Percentiles rank a stretch among this genome's conserved stretches.
Conservation (phyloP, 2,329 filamentous ascomycete species). For the Hypomyces rosellus region DNA sequence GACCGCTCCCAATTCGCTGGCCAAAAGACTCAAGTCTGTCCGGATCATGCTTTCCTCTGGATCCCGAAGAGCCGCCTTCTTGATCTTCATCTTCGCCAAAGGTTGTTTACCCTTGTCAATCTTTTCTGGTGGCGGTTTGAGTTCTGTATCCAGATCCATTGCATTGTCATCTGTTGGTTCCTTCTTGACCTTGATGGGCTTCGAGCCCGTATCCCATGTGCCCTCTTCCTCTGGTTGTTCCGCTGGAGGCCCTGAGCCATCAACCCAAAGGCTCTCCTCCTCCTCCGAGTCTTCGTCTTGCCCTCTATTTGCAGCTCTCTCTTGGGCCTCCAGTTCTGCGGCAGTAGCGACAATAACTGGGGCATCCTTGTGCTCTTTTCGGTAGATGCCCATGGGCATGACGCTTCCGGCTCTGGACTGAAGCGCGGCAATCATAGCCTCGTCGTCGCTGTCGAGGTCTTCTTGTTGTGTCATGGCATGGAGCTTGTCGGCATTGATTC, state of each 20-base stretch:
- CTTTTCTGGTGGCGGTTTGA: conserved; percentile 19
- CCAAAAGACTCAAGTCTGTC: conserved; percentile 35
- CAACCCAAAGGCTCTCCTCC: conserved; percentile 42
- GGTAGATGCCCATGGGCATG: conserved; percentile 51
- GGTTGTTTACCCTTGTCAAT: conserved; percentile 19
- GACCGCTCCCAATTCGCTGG: conserved; percentile 36
- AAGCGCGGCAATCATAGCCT: conserved; percentile 34
- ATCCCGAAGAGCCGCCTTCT: conserved; percentile 26
- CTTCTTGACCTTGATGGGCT: conserved; percentile 35
- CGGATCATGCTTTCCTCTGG: conserved; percentile 34
- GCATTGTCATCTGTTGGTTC: conserved; percentile 37
- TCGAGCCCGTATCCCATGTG: conserved; percentile 38
- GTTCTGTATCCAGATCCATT: conserved; percentile 35
- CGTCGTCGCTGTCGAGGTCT: conserved; percentile 41
- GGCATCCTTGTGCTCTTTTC: conserved; percentile 47
- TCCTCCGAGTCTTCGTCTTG: conserved; percentile 16
- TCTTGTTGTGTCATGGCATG: conserved; percentile 37
- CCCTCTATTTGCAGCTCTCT: conserved; percentile 33
- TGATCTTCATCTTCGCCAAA: conserved; percentile 19
- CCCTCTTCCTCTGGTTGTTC: conserved; percentile 31
- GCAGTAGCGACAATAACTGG: conserved; percentile 49
- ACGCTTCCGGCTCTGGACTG: conserved; percentile 25
- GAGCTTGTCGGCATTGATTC: conserved; percentile 53
- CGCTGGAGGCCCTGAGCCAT: conserved; percentile 22
- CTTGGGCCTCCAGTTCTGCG: conserved; percentile 51